phyloP scores from a whole-genome alignment of 2,329 filamentous ascomycete genomes.

The Fusarium protoensiforme region DNA sequence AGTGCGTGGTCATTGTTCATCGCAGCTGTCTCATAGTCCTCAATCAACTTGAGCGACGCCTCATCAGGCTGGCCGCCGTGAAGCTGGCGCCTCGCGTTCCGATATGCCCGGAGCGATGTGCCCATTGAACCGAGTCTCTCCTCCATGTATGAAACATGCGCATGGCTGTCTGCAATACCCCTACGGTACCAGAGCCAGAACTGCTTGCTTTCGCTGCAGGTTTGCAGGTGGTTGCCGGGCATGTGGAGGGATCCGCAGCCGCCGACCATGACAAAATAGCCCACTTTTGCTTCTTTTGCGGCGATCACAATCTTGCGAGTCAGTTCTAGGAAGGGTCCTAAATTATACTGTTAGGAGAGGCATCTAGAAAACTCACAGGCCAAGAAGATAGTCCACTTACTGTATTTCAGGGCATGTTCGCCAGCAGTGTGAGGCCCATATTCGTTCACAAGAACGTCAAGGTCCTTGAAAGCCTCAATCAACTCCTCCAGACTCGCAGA shows the following conservation, averaged over 20 bases:
- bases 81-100: too few species aligned
- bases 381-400: not conserved
- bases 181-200: constrained; percentile 5
- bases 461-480: not conserved
- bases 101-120: too few species aligned
- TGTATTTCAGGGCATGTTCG: not conserved
- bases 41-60: not conserved
- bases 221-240: not conserved
- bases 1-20: not conserved
- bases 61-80: too few species aligned
- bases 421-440: constrained; percentile 8
- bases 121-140: constrained; percentile 1
- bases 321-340: constrained; percentile 6
- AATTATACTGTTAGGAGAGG: too few species aligned
- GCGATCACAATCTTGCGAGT: constrained; percentile 3
- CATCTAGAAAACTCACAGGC: too few species aligned
- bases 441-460: constrained; percentile 7
- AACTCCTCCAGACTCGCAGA: not conserved
- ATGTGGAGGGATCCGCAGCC: constrained; percentile 4
- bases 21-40: not conserved
- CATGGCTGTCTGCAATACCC: constrained; percentile 10
- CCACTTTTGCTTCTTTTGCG: not conserved
- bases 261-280: constrained; percentile 12
- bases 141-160: constrained; percentile 10
- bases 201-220: constrained; percentile 1